Evolutionary conservation across 2,329 filamentous ascomycete species (phyloP), one percentile per base, ranked within the genome.

Genomic region (Aspergillus sp.): DNA sequence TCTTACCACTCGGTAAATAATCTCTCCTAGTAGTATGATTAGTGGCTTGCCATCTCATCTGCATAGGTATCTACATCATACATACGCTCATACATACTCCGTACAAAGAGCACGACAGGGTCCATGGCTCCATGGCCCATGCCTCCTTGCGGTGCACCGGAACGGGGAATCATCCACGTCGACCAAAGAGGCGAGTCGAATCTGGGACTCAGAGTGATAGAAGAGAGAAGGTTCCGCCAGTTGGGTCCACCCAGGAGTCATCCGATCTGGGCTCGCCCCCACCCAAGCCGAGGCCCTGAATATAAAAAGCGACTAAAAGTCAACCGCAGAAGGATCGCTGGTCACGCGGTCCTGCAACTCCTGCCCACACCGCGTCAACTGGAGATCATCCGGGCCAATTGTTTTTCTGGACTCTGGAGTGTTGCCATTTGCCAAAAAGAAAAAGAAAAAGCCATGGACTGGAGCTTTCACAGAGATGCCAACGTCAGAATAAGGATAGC

Each of bases 341-440:
- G 63, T 65, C 64, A 66, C 62, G 59, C 62, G 62, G 37, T 53
- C 55, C 50, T 47, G 43, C 43, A 60, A 61, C 31, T 55, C 55
- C 50, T 47, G 43, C 43, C 37, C 48, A 55, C 53, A 53, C 61
- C 54, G 46, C 55, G 55, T 62, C 56, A 62, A 57, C 57, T 48
- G 27, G 51, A 57, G 62, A 64, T 62, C 57, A 58, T 35, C 52
- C 35, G 9, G 27, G 9, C 27, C 27, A 31, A 31, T 31, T 31
- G 27, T 9, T 31, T 31, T 31, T 31, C 27, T 31, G 8, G 27
- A 31, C 27, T 31, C 27, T 31, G 9, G 9, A 31, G 9, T n/a
- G 14, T n/a, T n/a, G 14, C 14, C 14, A 37, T 37, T 37, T 37
- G 14, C 35, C 15, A n/a, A 11, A 9, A 4, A 2, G 9, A 31